A percentile compares a stretch with the other conserved stretches of the same genome.
Conservation (phyloP, 371 early-diverging fungal genomes). For the Haplosporangium sp. region DNA sequence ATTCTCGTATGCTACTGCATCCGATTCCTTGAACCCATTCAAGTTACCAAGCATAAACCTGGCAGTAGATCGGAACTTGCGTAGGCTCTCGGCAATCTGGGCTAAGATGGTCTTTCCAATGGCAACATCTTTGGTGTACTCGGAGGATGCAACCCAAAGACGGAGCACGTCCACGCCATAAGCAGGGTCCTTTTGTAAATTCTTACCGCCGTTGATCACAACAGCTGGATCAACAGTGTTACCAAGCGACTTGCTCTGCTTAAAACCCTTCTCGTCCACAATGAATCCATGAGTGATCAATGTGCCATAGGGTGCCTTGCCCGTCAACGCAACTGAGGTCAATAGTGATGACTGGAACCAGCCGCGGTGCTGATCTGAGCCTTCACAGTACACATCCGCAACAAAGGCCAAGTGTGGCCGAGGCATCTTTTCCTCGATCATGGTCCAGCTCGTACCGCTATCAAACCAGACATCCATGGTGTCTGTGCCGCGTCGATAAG, state of each 20-base stretch:
- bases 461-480: constrained; percentile 98
- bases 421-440: constrained; percentile 63
- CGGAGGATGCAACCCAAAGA: constrained; percentile 86
- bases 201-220: constrained; percentile 80
- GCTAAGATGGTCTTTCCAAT: constrained; percentile 78
- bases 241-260: constrained; percentile 96
- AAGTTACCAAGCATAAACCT: constrained; percentile 88
- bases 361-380: constrained; percentile 96
- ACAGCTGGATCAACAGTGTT: constrained; percentile 85
- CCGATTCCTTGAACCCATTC: constrained; percentile 65
- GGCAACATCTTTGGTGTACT: constrained; percentile 83
- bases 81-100: constrained; percentile 72
- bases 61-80: constrained; percentile 84
- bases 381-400: constrained; percentile 94
- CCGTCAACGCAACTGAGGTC: constrained; percentile 84
- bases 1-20: constrained; percentile 65
- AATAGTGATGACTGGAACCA: constrained; percentile 98
- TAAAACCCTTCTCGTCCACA: constrained; percentile 89
- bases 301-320: constrained; percentile 84
- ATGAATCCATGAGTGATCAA: constrained; percentile 95
- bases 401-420: constrained; percentile 55
- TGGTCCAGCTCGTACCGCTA: constrained; percentile 90
- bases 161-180: constrained; percentile 89
- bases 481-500: constrained; percentile 76
- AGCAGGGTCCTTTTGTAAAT: constrained; percentile 75